Evolutionary conservation across 306 rosid species (phyloP), one percentile per base, ranked within the genome.

Genomic region (Pueraria montana): DNA sequence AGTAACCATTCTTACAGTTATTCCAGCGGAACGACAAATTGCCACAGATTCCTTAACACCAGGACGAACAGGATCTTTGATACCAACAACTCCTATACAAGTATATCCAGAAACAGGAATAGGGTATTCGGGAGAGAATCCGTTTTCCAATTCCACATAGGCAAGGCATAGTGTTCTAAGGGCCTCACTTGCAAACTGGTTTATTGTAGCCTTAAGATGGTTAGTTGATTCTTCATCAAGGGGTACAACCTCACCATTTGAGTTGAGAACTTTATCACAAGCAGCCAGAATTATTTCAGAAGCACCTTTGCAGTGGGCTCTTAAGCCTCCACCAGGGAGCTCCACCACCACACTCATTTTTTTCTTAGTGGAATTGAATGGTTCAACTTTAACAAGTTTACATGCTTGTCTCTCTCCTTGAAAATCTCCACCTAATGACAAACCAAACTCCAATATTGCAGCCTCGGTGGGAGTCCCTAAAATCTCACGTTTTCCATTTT

Each of bases 31-130:
- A 73, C 97, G 94, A 71, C 98, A 92, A 9, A 89, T 59, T 38
- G 98, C 99, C 55, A 96, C 98, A 42, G 99, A 94, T 81, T 96
- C 99, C 90, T 90, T 96, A 16, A 96, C 99, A 65, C 97, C 98
- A 1, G 97, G 99, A 68, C 99, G 98, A 74, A 96, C 96, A 46
- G 99, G 98, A 86, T 96, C 99, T 86, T 96, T 96, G 73, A 96
- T 96, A 43, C 99, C 99, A 49, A 96, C 96, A 77, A 96, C 72
- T 75, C 98, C 99, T 75, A 96, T 90, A 49, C 93, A 92, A 56
- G 97, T 96, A 71, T 81, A 91, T 20, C 99, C 99, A 74, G 96
- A 89, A 84, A 27, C 80, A 59, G 99, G 99, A 87, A 92, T 96
- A 23, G 96, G 71, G 64, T 90, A 88, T 49, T 86, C 76, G 2